Percentiles rank a stretch among this genome's conserved stretches.
These are phyloP conservation scores for Pseudognaphalium luteoalbum DNA, from an alignment of 129 eudicot species.

Conservation along the genomic window DNA sequence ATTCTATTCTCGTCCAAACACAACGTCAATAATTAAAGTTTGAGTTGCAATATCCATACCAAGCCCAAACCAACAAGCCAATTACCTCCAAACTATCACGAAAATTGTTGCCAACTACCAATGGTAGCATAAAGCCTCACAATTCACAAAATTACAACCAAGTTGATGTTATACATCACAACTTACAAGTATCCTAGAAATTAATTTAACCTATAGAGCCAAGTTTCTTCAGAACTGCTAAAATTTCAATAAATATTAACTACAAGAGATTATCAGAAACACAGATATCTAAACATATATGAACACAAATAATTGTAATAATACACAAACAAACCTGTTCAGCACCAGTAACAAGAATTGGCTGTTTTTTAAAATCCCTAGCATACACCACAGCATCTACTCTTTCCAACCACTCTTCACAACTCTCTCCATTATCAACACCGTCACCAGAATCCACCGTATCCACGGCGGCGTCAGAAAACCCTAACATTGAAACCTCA, in stretches of 20 bases:
- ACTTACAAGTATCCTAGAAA: background rate
- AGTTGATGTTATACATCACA: background rate
- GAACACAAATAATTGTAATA: background rate
- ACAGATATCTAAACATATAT: background rate
- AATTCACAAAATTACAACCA: background rate
- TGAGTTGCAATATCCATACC: background rate
- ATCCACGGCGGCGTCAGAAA: constrained; percentile 17
- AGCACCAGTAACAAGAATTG: constrained; percentile 58
- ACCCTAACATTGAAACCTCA: constrained; percentile 24
- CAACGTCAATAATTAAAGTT: background rate
- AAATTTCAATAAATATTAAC: background rate
- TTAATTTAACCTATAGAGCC: background rate
- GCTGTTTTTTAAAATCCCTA: constrained; percentile 71
- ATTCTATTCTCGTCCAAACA: background rate
- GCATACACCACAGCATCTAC: constrained; percentile 63
- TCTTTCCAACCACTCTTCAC: constrained; percentile 83
- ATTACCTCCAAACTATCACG: background rate
- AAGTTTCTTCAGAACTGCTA: background rate
- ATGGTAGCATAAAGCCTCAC: background rate
- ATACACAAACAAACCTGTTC: constrained; percentile 49
- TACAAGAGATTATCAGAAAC: background rate
- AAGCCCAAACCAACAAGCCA: background rate
- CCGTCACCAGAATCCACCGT: constrained; percentile 16
- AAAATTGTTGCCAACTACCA: background rate
- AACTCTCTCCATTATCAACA: constrained; percentile 29